These are phyloP conservation scores for Hyphopichia fennica DNA, from an alignment of 1,139 yeast species.

Conservation along the genomic window DNA sequence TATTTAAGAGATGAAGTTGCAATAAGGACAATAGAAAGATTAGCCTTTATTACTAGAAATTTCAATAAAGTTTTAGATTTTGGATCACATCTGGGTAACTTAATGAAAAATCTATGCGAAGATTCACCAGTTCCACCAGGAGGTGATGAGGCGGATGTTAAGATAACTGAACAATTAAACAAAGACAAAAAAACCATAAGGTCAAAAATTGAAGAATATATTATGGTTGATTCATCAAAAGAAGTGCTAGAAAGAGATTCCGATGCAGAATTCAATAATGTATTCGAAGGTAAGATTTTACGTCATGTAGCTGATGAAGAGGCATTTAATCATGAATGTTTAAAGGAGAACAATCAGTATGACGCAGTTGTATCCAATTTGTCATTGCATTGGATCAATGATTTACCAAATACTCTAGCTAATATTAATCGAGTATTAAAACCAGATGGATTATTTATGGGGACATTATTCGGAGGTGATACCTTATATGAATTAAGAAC, in stretches of 20 bases:
- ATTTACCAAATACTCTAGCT: slow-evolving; percentile 62
- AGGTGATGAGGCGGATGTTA: slow-evolving; percentile 27
- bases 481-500: slow-evolving; percentile 80
- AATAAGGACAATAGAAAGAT: slow-evolving; percentile 66
- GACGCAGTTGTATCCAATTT: slow-evolving; percentile 77
- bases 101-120: slow-evolving; percentile 36
- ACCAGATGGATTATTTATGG: slow-evolving; percentile 84
- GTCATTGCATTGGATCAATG: slow-evolving; percentile 84
- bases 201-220: slow-evolving; percentile 53
- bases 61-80: slow-evolving; percentile 65
- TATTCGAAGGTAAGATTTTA: slow-evolving; percentile 43
- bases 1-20: slow-evolving; percentile 78
- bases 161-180: slow-evolving; percentile 39
- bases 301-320: slow-evolving; percentile 71
- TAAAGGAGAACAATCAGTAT: slow-evolving; percentile 44
- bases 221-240: slow-evolving; percentile 68
- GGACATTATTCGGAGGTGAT: slow-evolving; percentile 84
- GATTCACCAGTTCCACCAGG: slow-evolving; percentile 26
- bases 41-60: slow-evolving; percentile 69
- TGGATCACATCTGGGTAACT: slow-evolving; percentile 74
- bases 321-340: slow-evolving; percentile 39
- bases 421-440: slow-evolving; percentile 62
- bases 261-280: slow-evolving; percentile 30
- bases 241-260: slow-evolving; percentile 54
- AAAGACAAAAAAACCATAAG: slow-evolving; percentile 54